These are phyloP conservation scores for Bipolaris victoriae DNA, from an alignment of 2,329 filamentous ascomycete species.

Conservation along the genomic window DNA sequence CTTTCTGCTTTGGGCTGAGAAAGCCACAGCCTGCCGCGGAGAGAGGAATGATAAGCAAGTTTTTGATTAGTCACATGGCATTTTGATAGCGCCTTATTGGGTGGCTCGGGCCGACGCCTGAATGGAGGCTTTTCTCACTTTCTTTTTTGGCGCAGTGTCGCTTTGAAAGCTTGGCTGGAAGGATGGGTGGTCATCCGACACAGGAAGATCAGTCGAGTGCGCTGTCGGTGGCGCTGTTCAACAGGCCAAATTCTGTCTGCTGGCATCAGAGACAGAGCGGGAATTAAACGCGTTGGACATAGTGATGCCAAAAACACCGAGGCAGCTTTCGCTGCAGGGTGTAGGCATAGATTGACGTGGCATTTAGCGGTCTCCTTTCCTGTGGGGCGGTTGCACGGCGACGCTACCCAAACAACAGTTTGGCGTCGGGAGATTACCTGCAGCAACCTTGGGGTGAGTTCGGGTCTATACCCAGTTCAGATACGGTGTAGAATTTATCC, in stretches of 20 bases:
- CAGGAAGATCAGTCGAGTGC: neutral
- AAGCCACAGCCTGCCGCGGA: neutral
- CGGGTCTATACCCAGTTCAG: neutral
- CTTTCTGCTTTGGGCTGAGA: neutral
- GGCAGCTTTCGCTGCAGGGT: neutral
- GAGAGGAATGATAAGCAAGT: neutral
- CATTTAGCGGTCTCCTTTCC: neutral
- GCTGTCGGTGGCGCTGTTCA: neutral
- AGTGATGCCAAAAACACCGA: too few relatives aligned
- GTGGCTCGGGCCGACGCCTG: neutral
- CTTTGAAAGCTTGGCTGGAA: neutral
- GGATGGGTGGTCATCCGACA: neutral
- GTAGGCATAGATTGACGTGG: neutral
- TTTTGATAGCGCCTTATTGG: neutral
- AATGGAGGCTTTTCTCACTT: neutral
- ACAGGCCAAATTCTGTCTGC: neutral
- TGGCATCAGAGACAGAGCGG: neutral
- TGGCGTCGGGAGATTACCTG: neutral
- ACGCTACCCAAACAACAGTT: neutral
- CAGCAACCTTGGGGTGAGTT: neutral
- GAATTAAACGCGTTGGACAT: too few relatives aligned
- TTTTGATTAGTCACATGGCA: neutral
- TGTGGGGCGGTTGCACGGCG: neutral
- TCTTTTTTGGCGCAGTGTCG: neutral
- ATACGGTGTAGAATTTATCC: neutral